These are phyloP conservation scores for Sphaerulina musiva DNA, from an alignment of 2,329 filamentous ascomycete species.

Conservation along the genomic window DNA sequence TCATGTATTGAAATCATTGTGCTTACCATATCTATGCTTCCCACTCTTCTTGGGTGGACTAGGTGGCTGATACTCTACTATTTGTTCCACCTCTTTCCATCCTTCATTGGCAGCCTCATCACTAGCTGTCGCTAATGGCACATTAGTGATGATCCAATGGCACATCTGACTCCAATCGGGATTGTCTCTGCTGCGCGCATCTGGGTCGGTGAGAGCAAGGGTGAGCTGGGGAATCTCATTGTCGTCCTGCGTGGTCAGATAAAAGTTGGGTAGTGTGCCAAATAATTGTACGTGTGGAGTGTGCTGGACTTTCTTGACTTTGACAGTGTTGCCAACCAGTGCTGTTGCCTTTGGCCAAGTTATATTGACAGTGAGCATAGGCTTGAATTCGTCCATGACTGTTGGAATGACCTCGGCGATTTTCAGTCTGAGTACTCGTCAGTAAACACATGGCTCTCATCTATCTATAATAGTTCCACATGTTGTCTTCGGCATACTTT, in stretches of 20 bases:
- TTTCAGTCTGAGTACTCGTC: slow-evolving; percentile 19
- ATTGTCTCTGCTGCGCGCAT: slow-evolving; percentile 50
- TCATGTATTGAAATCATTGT: too few species aligned
- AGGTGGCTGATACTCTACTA: slow-evolving; percentile 49
- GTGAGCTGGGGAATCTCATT: slow-evolving; percentile 37
- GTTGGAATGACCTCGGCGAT: slow-evolving; percentile 32
- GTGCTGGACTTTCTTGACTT: slow-evolving; percentile 39
- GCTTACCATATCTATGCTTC: slow-evolving; percentile 47
- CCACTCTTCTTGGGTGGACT: slow-evolving; percentile 51
- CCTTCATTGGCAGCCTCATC: neutral
- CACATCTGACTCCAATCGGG: slow-evolving; percentile 54
- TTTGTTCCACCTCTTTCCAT: slow-evolving; percentile 30
- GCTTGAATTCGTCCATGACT: slow-evolving; percentile 55
- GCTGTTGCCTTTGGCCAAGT: slow-evolving; percentile 43
- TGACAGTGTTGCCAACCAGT: slow-evolving; percentile 50
- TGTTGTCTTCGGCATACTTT: slow-evolving; percentile 11
- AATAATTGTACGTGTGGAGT: slow-evolving; percentile 36
- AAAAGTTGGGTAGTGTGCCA: slow-evolving; percentile 14
- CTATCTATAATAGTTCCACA: too few species aligned
- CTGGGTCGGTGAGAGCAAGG: slow-evolving; percentile 47
- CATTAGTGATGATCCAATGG: slow-evolving; percentile 47
- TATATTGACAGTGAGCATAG: slow-evolving; percentile 47
- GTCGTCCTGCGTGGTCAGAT: neutral
- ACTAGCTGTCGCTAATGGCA: slow-evolving; percentile 25
- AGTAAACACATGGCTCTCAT: neutral